phyloP scores from a whole-genome alignment of 805 yeast species.

The Isabelozyma pseudorhagii region DNA sequence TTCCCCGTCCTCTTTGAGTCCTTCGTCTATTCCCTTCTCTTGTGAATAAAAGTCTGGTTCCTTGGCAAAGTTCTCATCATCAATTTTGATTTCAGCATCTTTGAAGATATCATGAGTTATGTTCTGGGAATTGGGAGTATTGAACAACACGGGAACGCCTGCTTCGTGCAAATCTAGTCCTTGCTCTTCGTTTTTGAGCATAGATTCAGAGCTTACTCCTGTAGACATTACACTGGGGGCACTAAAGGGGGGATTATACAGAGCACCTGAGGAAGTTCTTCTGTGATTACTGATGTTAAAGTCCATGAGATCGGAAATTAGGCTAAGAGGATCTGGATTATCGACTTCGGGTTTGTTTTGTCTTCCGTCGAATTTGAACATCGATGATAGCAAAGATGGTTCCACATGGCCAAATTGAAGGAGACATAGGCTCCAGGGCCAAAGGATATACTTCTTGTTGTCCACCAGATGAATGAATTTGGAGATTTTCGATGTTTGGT shows the following conservation, averaged over 20 bases:
- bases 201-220: slow-evolving; percentile 14
- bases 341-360: not conserved
- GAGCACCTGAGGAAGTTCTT: slow-evolving; percentile 4
- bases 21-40: not conserved
- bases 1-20: not conserved
- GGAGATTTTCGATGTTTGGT: slow-evolving; percentile 61
- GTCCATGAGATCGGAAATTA: slow-evolving; percentile 35
- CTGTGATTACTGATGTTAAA: slow-evolving; percentile 23
- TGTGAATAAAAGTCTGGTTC: not conserved
- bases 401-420: slow-evolving; percentile 47
- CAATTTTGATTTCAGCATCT: not conserved
- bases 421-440: slow-evolving; percentile 72
- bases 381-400: slow-evolving; percentile 12
- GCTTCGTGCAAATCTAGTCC: not conserved
- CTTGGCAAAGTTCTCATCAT: not conserved
- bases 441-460: slow-evolving; percentile 55
- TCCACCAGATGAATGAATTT: slow-evolving; percentile 52
- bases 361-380: slow-evolving; percentile 24
- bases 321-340: slow-evolving; percentile 26
- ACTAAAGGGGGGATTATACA: slow-evolving; percentile 6
- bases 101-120: not conserved
- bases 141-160: not conserved
- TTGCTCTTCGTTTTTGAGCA: not conserved
- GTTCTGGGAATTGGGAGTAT: not conserved
- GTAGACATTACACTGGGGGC: slow-evolving; percentile 18